Evolutionary conservation across 1,139 yeast genomes (phyloP), one percentile per base, ranked within the genome.

Genomic region (Diutina scorzettiae): DNA sequence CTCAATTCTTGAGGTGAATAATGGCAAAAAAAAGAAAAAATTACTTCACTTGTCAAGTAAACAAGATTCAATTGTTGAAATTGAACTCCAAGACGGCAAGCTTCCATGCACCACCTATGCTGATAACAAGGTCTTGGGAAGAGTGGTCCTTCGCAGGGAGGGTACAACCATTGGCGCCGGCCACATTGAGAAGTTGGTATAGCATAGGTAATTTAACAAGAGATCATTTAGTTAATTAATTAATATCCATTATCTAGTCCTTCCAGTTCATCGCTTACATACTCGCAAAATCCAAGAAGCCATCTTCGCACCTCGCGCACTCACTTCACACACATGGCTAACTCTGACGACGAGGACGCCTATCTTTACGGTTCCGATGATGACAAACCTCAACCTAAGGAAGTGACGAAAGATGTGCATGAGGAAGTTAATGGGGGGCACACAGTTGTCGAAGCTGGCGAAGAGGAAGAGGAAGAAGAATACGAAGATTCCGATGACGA

Each of bases 101-200:
- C 59, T 81, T 31, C 94, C 95, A 2, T 54, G 85, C 41, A 69
- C 86, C 25, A 66, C 69, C 19, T 81, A 71, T 51, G 62, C 62
- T 11, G 75, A 79, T 41, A 78, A 78, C 54, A 71, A 70, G 50
- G 75, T 75, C 33, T 63, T 91, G 41, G 95, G 96, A 2, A 71
- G 96, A 52, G 66, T 91, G 20, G 91, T 93, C 6, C 60, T 91
- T 39, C 77, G 98, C 54, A 77, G 81, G 52, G 95, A 85, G 51
- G 96, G 97, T 2, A 56, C 67, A 24, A 86, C 96, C 0, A 73
- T 91, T 41, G 97, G 95, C 8, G 96, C 96, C 0, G 97, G 97
- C 16, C 39, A 34, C 17, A 23, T 34, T n/a, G 39, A 23, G 28
- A 16, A 34, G 23, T n/a, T n/a, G n/a, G n/a, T n/a, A n/a, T n/a